phyloP scores from a whole-genome alignment of 2,329 filamentous ascomycete genomes.

The Nakataea oryzae region DNA sequence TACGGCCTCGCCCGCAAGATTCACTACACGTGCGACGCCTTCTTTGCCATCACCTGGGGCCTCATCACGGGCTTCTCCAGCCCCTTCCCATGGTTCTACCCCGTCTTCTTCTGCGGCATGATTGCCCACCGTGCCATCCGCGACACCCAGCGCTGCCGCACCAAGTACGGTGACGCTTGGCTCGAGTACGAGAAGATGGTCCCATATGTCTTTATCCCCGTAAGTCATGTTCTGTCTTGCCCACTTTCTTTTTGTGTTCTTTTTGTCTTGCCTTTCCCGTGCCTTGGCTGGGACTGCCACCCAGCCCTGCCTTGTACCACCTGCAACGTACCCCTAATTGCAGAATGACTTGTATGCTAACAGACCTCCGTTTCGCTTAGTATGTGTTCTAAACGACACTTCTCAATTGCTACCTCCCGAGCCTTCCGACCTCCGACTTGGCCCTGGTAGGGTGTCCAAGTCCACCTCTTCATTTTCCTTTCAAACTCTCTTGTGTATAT shows the following conservation, averaged over 20 bases:
- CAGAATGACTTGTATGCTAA: neutral
- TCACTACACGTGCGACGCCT: slow-evolving; percentile 73
- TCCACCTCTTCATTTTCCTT: neutral
- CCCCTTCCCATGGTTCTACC: slow-evolving; percentile 88
- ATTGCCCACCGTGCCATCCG: slow-evolving; percentile 68
- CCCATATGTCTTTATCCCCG: slow-evolving; percentile 33
- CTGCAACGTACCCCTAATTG: too few species aligned
- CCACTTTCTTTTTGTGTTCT: too few species aligned
- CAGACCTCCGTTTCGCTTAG: neutral
- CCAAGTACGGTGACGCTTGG: slow-evolving; percentile 52
- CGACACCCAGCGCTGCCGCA: slow-evolving; percentile 67
- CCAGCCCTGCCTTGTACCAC: too few species aligned
- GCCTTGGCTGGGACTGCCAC: too few species aligned
- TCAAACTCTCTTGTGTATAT: slow-evolving; percentile 6
- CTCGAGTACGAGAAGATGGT: slow-evolving; percentile 14
- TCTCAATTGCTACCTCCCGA: neutral
- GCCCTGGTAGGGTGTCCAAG: neutral
- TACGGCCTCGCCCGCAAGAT: slow-evolving; percentile 66
- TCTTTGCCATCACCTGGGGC: slow-evolving; percentile 69
- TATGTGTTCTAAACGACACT: neutral
- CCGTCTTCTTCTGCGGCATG: slow-evolving; percentile 72
- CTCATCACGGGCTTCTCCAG: slow-evolving; percentile 70
- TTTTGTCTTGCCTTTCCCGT: too few species aligned
- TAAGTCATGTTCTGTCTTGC: slow-evolving; percentile 16
- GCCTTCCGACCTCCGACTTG: neutral